Evolutionary conservation across 345 rosid species (phyloP).

Genomic region (Pistacia integerrima): DNA sequence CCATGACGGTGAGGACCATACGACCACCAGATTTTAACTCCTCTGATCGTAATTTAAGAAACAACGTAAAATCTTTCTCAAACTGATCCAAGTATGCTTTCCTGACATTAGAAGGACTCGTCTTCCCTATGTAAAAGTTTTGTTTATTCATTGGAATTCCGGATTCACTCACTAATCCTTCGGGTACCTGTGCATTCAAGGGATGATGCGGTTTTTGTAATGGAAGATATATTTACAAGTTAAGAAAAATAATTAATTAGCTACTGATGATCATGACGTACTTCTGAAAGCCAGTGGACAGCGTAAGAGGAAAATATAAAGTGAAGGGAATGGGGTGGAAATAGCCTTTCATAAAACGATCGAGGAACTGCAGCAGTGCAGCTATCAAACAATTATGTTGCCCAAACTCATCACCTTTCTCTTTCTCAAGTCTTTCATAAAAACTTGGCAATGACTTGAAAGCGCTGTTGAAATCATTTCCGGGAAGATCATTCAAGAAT

Average conservation of each 20-base stretch:
- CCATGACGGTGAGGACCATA: neutral
- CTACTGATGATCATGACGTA: no score
- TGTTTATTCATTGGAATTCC: neutral
- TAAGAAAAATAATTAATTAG: neutral
- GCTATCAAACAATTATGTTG: conserved; percentile 14
- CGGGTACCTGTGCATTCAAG: neutral
- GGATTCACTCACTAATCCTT: neutral
- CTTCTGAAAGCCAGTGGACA: conserved; percentile 23
- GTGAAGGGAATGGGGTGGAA: conserved; percentile 22
- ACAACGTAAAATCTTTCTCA: neutral
- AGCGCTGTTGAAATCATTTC: conserved; percentile 25
- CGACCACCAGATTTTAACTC: neutral
- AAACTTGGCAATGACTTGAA: conserved; percentile 24
- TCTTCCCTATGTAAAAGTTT: neutral
- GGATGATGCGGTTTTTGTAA: no score
- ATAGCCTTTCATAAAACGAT: conserved; percentile 25
- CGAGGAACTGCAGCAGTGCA: conserved; percentile 19
- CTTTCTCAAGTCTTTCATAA: conserved; percentile 5
- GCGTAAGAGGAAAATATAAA: conserved; percentile 26
- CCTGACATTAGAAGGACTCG: neutral
- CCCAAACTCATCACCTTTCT: neutral
- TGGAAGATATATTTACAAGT: no score
- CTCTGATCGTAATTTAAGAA: neutral
- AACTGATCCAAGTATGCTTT: conserved; percentile 4
- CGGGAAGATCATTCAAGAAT: conserved; percentile 29